A percentile compares a stretch with the other conserved stretches of the same genome.
These are phyloP conservation scores for Rhytidiadelphus loreus DNA, from an alignment of 225 moss, liverwort and hornwort species.

Conservation along the genomic window DNA sequence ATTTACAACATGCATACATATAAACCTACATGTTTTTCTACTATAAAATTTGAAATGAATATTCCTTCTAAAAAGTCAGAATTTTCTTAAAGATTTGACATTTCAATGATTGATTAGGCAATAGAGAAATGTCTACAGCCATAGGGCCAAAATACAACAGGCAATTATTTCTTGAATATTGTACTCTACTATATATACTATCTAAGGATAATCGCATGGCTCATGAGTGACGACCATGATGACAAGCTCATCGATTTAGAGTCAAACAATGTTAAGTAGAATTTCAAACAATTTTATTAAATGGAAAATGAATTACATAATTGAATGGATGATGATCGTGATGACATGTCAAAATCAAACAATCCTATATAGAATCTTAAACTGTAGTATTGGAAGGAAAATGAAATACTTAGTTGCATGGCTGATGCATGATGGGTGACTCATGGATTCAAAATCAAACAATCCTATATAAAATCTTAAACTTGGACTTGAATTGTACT, in stretches of 20 bases:
- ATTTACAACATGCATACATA: not conserved
- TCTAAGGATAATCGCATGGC: too few species aligned
- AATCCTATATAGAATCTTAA: not conserved
- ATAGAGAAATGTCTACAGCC: not conserved
- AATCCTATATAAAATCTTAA: not conserved
- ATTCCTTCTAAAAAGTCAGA: not conserved
- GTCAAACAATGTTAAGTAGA: not conserved
- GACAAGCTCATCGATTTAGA: not conserved
- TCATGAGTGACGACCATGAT: not conserved
- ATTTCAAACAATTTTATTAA: not conserved
- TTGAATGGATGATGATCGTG: not conserved
- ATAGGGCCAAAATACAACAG: not conserved
- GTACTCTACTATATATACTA: not conserved
- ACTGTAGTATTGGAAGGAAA: not conserved
- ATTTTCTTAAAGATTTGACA: not conserved
- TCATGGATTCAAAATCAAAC: not conserved
- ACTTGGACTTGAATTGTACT: accelerated
- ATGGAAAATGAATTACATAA: not conserved
- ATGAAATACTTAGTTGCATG: not conserved
- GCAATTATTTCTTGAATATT: not conserved
- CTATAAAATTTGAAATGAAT: not conserved
- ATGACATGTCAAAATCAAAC: not conserved
- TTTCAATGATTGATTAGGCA: not conserved
- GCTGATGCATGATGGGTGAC: accelerated
- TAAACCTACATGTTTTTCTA: not conserved